Evolutionary conservation across 225 moss, liverwort and hornwort genomes (phyloP).

Genomic region (Bryum argenteum): DNA sequence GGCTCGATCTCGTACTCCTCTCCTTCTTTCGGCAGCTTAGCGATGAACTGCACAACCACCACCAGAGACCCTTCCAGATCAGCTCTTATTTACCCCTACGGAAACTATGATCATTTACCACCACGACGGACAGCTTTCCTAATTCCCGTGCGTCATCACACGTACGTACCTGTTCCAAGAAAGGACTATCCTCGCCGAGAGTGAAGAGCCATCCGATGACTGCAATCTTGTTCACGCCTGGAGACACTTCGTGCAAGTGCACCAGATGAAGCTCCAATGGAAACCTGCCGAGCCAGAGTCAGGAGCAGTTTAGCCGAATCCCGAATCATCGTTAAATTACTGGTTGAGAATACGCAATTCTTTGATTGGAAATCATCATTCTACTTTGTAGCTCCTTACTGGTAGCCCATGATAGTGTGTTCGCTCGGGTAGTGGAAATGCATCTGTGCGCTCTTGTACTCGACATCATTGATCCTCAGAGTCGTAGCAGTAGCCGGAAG

Average conservation of each 20-base stretch:
- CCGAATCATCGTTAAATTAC: too few relatives aligned
- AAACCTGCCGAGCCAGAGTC: constrained; percentile 37
- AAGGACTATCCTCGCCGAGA: constrained; percentile 22
- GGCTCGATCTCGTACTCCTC: not conserved
- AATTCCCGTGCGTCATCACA: too few relatives aligned
- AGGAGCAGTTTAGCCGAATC: not conserved
- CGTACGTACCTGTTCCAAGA: constrained; percentile 31
- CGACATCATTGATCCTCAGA: constrained; percentile 23
- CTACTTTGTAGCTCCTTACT: too few relatives aligned
- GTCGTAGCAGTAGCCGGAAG: not conserved
- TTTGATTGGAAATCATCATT: not conserved
- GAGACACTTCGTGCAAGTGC: constrained; percentile 28
- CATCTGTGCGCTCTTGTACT: constrained; percentile 45
- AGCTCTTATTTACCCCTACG: too few relatives aligned
- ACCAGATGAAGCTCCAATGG: constrained; percentile 69
- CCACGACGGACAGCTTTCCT: too few relatives aligned
- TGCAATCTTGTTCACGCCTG: constrained; percentile 37
- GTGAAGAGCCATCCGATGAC: constrained; percentile 58
- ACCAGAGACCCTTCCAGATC: not conserved
- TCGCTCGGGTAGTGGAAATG: constrained; percentile 71
- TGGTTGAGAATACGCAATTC: not conserved
- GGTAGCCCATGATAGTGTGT: too few relatives aligned
- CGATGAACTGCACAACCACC: constrained; percentile 31
- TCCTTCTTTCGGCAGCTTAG: not conserved
- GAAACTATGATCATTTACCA: too few relatives aligned